These are phyloP conservation scores for Termitomyces sp. DNA, from an alignment of 768 basidiomycete genomes.

Conservation along the genomic window DNA sequence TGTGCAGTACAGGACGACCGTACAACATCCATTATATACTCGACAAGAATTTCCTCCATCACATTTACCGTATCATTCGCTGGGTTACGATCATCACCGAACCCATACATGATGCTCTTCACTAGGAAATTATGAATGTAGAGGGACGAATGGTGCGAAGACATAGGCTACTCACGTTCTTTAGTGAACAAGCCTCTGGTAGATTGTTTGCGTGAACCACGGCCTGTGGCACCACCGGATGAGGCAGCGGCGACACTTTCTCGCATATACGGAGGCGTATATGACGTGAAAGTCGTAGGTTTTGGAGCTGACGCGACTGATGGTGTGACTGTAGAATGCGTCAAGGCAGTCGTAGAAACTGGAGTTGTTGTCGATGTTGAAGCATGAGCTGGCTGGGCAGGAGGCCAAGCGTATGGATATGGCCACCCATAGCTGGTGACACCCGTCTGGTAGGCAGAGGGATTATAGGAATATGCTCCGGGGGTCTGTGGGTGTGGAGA, in stretches of 20 bases:
- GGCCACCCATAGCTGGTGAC: conserved; percentile 73
- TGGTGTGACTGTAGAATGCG: conserved; percentile 24
- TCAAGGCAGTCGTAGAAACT: conserved; percentile 23
- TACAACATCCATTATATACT: conserved; percentile 88
- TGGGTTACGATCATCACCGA: conserved; percentile 87
- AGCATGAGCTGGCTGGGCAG: conserved; percentile 10
- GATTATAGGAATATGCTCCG: conserved; percentile 45
- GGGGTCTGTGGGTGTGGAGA: conserved; percentile 34
- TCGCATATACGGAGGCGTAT: conserved; percentile 46
- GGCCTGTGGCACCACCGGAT: conserved; percentile 34
- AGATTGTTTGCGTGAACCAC: conserved; percentile 57
- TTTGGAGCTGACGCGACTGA: conserved; percentile 25
- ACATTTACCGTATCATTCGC: conserved; percentile 85
- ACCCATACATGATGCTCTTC: conserved; percentile 86
- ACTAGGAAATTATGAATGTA: conserved; percentile 38
- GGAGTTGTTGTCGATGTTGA: conserved; percentile 20
- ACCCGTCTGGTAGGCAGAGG: conserved; percentile 53
- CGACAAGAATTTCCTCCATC: conserved; percentile 91
- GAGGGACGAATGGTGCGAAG: background rate
- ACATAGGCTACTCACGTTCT: conserved; percentile 53
- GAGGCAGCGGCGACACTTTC: conserved; percentile 41
- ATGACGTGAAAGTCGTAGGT: conserved; percentile 50
- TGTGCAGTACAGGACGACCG: conserved; percentile 26
- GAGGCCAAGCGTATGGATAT: conserved; percentile 56
- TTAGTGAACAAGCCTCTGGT: conserved; percentile 76